Base-by-base conservation (phyloP, 208 protist genomes). In the Leptomonas seymouri region DNA sequence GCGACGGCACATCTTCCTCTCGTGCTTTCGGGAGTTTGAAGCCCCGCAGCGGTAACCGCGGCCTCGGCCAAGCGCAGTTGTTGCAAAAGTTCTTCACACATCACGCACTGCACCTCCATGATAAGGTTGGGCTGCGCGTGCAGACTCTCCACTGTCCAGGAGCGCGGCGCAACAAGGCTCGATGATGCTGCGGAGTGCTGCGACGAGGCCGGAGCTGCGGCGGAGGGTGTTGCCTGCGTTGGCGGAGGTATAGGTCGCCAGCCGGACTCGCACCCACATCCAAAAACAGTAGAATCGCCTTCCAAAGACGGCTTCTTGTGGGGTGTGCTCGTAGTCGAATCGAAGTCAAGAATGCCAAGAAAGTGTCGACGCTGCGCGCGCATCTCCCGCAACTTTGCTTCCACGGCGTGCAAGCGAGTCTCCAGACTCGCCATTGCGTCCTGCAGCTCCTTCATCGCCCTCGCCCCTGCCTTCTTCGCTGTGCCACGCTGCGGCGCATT, bases 31-130 rank as follows among this genome's bases (percentile, higher is more conserved):
- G 34, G 34, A 12, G 3, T 39, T 39, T 34, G 28, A 5, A 21
- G 16, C 44, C 12, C 20, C 30, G 41, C 42, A 48, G 14, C 3
- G 42, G 45, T 34, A 1, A 28, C 28, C 5, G 51, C 28, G 18
- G n/a, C 20, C 34, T 8, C n/a, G 1, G 54, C 54, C 54, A 59
- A 4, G 7, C 55, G 51, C 18, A 83, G 78, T 51, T 79, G 63
- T 6, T 50, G 50, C 16, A 83, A 55, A 25, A 80, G 45, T 59
- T 83, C 56, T 39, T 80, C 74, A 54, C 73, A 79, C 28, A 83
- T 30, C 23, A 76, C 68, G 39, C 66, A 45, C 42, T 75, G 70
- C 60, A 73, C 53, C 62, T 83, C 78, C 15, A 80, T 49, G 6
- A 68, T 61, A 15, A 83, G 70, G 3, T 53, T 64, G 6, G 78